A percentile compares a stretch with the other conserved stretches of the same genome.
These are phyloP conservation scores for Limnanthes douglasii DNA, from an alignment of 345 rosid species.

Conservation along the genomic window DNA sequence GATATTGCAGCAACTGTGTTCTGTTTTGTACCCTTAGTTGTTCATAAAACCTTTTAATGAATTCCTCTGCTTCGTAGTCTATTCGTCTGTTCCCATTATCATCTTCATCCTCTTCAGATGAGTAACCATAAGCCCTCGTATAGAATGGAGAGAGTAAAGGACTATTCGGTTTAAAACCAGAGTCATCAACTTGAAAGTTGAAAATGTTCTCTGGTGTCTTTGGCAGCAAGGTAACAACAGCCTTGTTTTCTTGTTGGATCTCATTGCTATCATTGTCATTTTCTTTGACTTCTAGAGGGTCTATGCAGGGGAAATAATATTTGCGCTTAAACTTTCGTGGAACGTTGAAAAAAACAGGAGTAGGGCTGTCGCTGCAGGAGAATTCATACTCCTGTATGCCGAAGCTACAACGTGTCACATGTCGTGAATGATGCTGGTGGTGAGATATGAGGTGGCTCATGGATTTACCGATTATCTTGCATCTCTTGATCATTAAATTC, in stretches of 20 bases:
- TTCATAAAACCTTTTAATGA: slow-evolving; percentile 36
- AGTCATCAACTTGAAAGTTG: slow-evolving; percentile 13
- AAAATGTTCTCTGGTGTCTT: slow-evolving; percentile 31
- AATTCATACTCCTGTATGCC: slow-evolving; percentile 50
- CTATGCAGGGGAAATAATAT: slow-evolving; percentile 35
- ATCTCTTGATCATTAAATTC: slow-evolving; percentile 41
- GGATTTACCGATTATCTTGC: slow-evolving; percentile 29
- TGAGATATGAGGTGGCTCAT: slow-evolving; percentile 22
- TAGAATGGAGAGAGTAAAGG: slow-evolving; percentile 21
- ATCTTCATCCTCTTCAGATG: slow-evolving; percentile 29
- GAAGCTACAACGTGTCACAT: slow-evolving; percentile 18
- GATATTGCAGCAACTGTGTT: slow-evolving; percentile 29
- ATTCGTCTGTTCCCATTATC: slow-evolving; percentile 12
- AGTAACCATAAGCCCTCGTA: slow-evolving; percentile 27
- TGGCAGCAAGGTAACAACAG: slow-evolving; percentile 17
- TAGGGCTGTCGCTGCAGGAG: slow-evolving; percentile 52
- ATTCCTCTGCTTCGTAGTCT: slow-evolving; percentile 46
- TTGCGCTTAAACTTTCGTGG: slow-evolving; percentile 17
- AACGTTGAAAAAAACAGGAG: slow-evolving; percentile 38
- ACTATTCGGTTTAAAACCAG: slow-evolving; percentile 10
- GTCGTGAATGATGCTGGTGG: slow-evolving; percentile 8
- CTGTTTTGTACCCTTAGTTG: slow-evolving; percentile 32
- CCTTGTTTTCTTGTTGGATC: slow-evolving; percentile 2
- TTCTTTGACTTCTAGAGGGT: slow-evolving; percentile 18
- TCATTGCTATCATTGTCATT: slow-evolving; percentile 11